These are phyloP conservation scores for Pyrus bretschneideri DNA, from an alignment of 306 rosid genomes.

Conservation along the genomic window DNA sequence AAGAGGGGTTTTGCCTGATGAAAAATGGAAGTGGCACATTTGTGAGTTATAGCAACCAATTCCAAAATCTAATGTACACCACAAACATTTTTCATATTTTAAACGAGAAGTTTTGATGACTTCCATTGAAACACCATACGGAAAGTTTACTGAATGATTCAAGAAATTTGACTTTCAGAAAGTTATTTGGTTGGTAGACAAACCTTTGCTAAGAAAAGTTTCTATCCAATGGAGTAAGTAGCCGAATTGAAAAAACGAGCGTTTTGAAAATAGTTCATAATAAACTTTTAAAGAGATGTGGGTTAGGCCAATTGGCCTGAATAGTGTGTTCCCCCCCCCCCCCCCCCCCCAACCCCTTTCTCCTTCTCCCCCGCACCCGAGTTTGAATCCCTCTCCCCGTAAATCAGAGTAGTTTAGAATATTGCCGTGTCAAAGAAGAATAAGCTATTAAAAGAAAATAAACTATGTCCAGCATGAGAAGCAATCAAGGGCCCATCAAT, in stretches of 20 bases:
- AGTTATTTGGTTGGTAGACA: background rate
- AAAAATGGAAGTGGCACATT: background rate
- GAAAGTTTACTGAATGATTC: background rate
- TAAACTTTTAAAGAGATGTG: background rate
- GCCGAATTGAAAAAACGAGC: background rate
- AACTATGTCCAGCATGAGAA: background rate
- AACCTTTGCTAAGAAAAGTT: background rate
- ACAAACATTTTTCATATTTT: background rate
- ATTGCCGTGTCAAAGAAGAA: background rate
- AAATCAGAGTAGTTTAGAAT: background rate
- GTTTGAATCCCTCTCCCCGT: background rate
- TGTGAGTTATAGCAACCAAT: background rate
- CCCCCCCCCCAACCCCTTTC: too few species aligned
- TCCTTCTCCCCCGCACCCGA: too few species aligned
- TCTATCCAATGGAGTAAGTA: background rate
- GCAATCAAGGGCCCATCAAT: conserved; percentile 10
- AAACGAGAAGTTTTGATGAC: background rate
- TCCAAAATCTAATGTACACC: background rate
- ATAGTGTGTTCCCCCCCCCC: too few species aligned
- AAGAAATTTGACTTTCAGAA: background rate
- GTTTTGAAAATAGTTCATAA: background rate
- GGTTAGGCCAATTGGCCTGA: background rate
- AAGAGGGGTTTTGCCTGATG: conserved; percentile 83
- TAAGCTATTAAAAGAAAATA: background rate
- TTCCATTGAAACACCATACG: background rate